These are phyloP conservation scores for Conticribra guillardii DNA, from an alignment of 108 stramenopile species.

Conservation along the genomic window DNA sequence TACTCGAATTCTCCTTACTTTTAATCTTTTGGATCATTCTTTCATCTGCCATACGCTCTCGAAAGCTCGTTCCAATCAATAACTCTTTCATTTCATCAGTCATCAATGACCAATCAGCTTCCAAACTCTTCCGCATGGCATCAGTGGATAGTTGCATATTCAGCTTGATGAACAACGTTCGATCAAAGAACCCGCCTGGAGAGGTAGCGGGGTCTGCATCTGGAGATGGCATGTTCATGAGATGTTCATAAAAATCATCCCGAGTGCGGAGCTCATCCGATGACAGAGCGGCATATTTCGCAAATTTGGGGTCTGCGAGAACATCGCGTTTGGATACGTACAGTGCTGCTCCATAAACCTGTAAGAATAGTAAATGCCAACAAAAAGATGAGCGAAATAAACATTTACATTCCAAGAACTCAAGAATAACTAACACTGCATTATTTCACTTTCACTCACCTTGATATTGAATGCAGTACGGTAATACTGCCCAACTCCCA, in stretches of 20 bases:
- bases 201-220: conserved; percentile 36
- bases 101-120: conserved; percentile 86
- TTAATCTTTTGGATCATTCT: conserved; percentile 66
- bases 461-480: conserved; percentile 82
- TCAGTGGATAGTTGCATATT: conserved; percentile 89
- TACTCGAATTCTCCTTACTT: conserved; percentile 71
- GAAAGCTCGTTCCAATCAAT: conserved; percentile 77
- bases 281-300: conserved; percentile 59
- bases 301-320: conserved; percentile 73
- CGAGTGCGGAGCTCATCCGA: conserved; percentile 71
- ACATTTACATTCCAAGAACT: no score
- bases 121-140: conserved; percentile 80
- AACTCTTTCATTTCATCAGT: conserved; percentile 78
- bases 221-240: conserved; percentile 64
- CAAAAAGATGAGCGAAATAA: no score
- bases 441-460: no score
- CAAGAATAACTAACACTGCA: no score
- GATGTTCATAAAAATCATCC: conserved; percentile 71
- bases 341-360: conserved; percentile 87
- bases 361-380: no score
- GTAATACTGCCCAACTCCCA: conserved; percentile 85
- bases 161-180: conserved; percentile 81
- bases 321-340: conserved; percentile 85
- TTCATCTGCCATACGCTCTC: conserved; percentile 71
- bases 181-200: conserved; percentile 66